Conservation (phyloP, 2,329 filamentous ascomycete genomes). For the Tolypocladium ophioglossoides region DNA sequence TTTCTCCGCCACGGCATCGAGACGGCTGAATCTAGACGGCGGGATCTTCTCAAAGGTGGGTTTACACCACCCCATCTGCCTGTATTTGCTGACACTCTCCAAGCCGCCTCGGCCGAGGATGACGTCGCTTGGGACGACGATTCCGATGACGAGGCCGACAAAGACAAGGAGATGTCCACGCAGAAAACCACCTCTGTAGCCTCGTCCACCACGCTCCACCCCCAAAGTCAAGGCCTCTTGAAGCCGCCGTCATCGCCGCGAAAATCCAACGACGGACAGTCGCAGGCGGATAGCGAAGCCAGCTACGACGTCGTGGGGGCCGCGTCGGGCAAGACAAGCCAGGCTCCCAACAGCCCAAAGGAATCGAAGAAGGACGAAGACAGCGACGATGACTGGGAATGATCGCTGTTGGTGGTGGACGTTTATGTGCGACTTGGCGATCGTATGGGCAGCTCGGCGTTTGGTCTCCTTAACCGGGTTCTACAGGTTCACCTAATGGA, state of each 20-base stretch:
- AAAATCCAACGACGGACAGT: constrained; percentile 78
- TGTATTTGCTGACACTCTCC: constrained; percentile 1
- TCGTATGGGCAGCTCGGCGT: constrained; percentile 19
- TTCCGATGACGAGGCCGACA: constrained; percentile 39
- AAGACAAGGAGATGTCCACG: constrained; percentile 12
- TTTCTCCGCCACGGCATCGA: constrained; percentile 89
- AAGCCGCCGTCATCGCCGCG: constrained; percentile 58
- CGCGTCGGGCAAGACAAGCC: constrained; percentile 64
- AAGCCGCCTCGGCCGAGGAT: constrained; percentile 59
- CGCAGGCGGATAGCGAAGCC: constrained; percentile 83
- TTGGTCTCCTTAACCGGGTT: constrained; percentile 14
- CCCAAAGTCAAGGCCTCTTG: constrained; percentile 32
- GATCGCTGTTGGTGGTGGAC: not conserved
- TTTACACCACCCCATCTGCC: constrained; percentile 1
- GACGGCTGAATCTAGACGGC: constrained; percentile 78
- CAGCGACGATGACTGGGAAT: constrained; percentile 17
- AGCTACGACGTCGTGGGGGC: constrained; percentile 90
- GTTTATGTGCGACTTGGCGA: constrained; percentile 4
- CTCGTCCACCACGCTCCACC: constrained; percentile 52
- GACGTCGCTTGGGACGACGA: constrained; percentile 67
- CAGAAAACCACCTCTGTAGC: constrained; percentile 36
- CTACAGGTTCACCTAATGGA: constrained; percentile 1
- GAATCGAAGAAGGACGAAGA: constrained; percentile 39
- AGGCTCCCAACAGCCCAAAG: constrained; percentile 59
- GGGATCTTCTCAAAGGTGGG: constrained; percentile 84